Evolutionary conservation across 495 filamentous ascomycete species (phyloP), one percentile per base, ranked within the genome.

Genomic region (Darksidea phi): DNA sequence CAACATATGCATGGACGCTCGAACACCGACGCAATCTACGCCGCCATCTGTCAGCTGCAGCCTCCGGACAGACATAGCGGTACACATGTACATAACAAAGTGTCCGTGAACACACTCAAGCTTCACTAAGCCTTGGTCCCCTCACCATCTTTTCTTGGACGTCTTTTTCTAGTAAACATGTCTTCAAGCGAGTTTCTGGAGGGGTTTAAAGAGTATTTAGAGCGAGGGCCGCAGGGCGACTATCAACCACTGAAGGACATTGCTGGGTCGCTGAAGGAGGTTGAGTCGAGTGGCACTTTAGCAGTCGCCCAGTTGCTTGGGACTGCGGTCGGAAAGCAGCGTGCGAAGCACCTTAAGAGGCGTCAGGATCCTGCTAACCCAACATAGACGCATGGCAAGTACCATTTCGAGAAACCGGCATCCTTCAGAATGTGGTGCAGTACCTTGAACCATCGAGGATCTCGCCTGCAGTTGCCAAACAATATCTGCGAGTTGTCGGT

Each of bases 401-500:
- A 8, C 48, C 57, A 0, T 66, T 54, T 38, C 25, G 41, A 15
- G 25, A 54, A 23, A 26, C 4, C 32, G 66, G 66, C 11, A 38
- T 69, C 6, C 46, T 69, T 13, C 26, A 20, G 1, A 38, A 65
- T 36, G 48, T 32, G 12, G n/a, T 56, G 6, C 5, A 48, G 20
- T n/a, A 59, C 1, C 54, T 69, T 51, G 53, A 59, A 37, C 52
- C 28, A 18, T 2, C 52, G 8, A 1, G 20, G 15, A 32, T 20
- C 23, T 34, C 51, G 28, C 1, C 24, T 15, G 52, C 23, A 11
- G n/a, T 65, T 32, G 23, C 17, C 15, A 66, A 48, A 34, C 66
- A 69, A 36, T 63, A 60, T 57, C 51, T 69, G 28, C 52, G 66
- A 51, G 54, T 69, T 13, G 63, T 66, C 49, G 66, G 66, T 6